These are phyloP conservation scores for Arthroderma uncinatum DNA, from an alignment of 2,329 filamentous ascomycete genomes.

Conservation along the genomic window DNA sequence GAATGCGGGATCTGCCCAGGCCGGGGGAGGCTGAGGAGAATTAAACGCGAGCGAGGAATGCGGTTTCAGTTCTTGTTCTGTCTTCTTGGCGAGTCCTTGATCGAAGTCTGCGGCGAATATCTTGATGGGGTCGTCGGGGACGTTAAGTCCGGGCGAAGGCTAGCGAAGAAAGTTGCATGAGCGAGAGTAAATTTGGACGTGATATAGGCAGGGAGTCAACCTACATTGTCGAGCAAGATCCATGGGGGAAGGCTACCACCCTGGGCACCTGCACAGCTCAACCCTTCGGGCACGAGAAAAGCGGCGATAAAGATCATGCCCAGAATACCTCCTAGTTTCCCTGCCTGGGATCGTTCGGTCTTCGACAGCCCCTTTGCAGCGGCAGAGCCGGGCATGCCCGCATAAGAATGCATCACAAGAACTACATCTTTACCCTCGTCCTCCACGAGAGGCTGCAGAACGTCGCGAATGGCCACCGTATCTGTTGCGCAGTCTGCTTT, in stretches of 20 bases:
- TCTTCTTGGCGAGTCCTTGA: constrained; percentile 1
- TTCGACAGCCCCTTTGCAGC: constrained; percentile 21
- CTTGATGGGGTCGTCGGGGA: constrained; percentile 1
- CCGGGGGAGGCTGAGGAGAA: background rate
- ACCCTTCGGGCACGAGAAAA: constrained; percentile 1
- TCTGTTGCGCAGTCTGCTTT: constrained; percentile 20
- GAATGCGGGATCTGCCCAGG: constrained; percentile 7
- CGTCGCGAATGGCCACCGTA: constrained; percentile 18
- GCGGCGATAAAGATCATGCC: constrained; percentile 8
- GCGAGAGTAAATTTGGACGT: background rate
- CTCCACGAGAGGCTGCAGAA: constrained; percentile 21
- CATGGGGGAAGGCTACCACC: background rate
- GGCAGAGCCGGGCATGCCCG: constrained; percentile 22
- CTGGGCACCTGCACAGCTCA: constrained; percentile 1
- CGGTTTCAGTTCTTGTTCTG: background rate
- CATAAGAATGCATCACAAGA: constrained; percentile 30
- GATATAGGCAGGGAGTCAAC: background rate
- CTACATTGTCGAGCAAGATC: constrained; percentile 1
- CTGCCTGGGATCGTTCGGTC: background rate
- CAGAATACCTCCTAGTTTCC: constrained; percentile 7
- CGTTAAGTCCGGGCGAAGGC: constrained; percentile 3
- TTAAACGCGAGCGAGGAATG: background rate
- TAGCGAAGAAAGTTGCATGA: background rate
- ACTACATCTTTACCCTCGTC: constrained; percentile 27
- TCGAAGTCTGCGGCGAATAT: constrained; percentile 9